A percentile compares a stretch with the other conserved stretches of the same genome.
phyloP scores from a whole-genome alignment of 768 basidiomycete genomes.

The Suillus spraguei region DNA sequence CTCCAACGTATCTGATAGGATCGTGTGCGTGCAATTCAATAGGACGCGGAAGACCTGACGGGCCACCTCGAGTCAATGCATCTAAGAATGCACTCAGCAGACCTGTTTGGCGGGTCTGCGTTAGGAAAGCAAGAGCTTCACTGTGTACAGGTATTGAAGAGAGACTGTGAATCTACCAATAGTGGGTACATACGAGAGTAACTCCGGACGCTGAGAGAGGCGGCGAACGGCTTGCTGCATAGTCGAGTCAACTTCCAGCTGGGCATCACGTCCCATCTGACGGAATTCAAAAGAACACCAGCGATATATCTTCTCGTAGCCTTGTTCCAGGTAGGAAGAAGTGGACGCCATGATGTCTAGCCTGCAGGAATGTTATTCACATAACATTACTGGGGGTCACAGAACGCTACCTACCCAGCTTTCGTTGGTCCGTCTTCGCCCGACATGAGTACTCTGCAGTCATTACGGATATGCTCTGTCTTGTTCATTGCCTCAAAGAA shows the following conservation, averaged over 20 bases:
- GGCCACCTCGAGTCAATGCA: slow-evolving; percentile 87
- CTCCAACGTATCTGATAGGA: slow-evolving; percentile 93
- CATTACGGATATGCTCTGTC: slow-evolving; percentile 77
- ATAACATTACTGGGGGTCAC: neutral
- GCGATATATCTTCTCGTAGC: slow-evolving; percentile 85
- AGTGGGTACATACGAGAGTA: slow-evolving; percentile 45
- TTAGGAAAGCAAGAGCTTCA: slow-evolving; percentile 76
- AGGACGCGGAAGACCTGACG: slow-evolving; percentile 82
- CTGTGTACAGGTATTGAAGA: slow-evolving; percentile 34
- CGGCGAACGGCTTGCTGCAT: slow-evolving; percentile 76
- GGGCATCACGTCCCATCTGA: slow-evolving; percentile 71
- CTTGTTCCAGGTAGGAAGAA: slow-evolving; percentile 81
- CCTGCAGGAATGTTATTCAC: slow-evolving; percentile 41
- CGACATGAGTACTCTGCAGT: slow-evolving; percentile 85
- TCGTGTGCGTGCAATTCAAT: slow-evolving; percentile 99
- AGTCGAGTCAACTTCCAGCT: slow-evolving; percentile 63
- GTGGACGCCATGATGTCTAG: slow-evolving; percentile 89
- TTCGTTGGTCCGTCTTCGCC: slow-evolving; percentile 80
- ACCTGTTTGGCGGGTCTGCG: slow-evolving; percentile 79
- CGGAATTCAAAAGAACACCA: slow-evolving; percentile 88
- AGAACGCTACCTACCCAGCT: slow-evolving; percentile 58
- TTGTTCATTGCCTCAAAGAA: slow-evolving; percentile 91
- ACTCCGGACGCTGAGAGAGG: slow-evolving; percentile 75
- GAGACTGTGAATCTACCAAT: neutral
- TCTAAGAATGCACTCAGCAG: slow-evolving; percentile 82